A percentile compares a stretch with the other conserved stretches of the same genome.
These are phyloP conservation scores for Ogataea henricii DNA, from an alignment of 805 yeast genomes.

Conservation along the genomic window DNA sequence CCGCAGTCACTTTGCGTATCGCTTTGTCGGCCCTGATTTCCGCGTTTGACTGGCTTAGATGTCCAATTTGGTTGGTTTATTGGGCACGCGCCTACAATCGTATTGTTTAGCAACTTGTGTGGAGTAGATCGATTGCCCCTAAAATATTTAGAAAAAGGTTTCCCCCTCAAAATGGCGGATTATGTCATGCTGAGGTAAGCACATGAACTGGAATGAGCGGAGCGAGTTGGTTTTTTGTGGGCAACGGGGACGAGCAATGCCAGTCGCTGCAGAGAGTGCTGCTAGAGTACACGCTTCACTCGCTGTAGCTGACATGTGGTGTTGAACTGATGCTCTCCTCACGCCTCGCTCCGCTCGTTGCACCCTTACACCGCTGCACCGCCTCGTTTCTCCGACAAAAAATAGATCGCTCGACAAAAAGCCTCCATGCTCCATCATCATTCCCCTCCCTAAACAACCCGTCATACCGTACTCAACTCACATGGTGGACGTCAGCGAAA, in stretches of 20 bases:
- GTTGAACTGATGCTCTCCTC: too few relatives aligned
- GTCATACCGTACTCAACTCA: too few relatives aligned
- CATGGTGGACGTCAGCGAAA: slow-evolving; percentile 17
- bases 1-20: not conserved
- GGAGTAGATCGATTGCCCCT: slow-evolving; percentile 11
- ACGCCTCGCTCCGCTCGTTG: too few relatives aligned
- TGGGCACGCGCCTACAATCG: slow-evolving; percentile 1
- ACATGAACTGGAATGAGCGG: too few relatives aligned
- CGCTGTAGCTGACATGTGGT: too few relatives aligned
- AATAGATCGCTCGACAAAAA: not conserved
- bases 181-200: not conserved
- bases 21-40: not conserved
- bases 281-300: not conserved
- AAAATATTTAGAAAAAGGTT: not conserved
- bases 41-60: not conserved
- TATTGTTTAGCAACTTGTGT: slow-evolving; percentile 8
- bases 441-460: too few relatives aligned
- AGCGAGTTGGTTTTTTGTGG: too few relatives aligned
- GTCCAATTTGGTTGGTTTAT: not conserved
- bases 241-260: too few relatives aligned
- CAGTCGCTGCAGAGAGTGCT: too few relatives aligned
- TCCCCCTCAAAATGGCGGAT: not conserved
- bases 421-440: not conserved
- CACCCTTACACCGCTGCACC: too few relatives aligned
- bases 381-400: not conserved